Evolutionary conservation across 1,139 yeast species (phyloP).

Genomic region (Suhomyces coccinellae): DNA sequence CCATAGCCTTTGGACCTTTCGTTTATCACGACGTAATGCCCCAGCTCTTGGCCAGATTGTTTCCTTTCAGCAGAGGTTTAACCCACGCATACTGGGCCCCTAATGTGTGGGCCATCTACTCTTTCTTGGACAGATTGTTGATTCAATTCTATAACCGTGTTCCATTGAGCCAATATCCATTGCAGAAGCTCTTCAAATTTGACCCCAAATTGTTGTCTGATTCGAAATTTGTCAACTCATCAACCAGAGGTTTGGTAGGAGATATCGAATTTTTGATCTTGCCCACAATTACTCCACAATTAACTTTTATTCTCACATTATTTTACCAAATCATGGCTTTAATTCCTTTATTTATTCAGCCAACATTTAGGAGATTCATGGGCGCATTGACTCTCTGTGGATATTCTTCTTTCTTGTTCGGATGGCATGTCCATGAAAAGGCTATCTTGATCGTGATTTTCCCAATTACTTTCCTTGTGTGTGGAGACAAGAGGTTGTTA

Average conservation of each 20-base stretch:
- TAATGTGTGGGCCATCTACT: conserved; percentile 92
- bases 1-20: conserved; percentile 81
- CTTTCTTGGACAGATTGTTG: conserved; percentile 76
- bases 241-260: conserved; percentile 90
- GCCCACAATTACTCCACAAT: conserved; percentile 75
- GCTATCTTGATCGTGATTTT: conserved; percentile 87
- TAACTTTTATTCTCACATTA: conserved; percentile 75
- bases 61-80: conserved; percentile 92
- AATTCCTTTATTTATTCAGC: conserved; percentile 72
- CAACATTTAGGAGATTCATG: conserved; percentile 73
- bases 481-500: conserved; percentile 69
- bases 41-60: conserved; percentile 65
- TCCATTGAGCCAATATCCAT: conserved; percentile 45
- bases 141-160: conserved; percentile 50
- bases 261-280: conserved; percentile 80
- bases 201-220: conserved; percentile 29
- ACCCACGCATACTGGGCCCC: conserved; percentile 99
- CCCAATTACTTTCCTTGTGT: conserved; percentile 79
- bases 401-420: conserved; percentile 85
- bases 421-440: conserved; percentile 99
- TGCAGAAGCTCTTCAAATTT: conserved; percentile 35
- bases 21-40: conserved; percentile 62
- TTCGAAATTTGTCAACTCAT: conserved; percentile 33
- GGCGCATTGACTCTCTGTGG: conserved; percentile 90
- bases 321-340: conserved; percentile 80